Percentiles rank a stretch among this genome's conserved stretches.
Evolutionary conservation across 352 stramenopile species (phyloP).

Genomic region (Plasmopara halstedii): DNA sequence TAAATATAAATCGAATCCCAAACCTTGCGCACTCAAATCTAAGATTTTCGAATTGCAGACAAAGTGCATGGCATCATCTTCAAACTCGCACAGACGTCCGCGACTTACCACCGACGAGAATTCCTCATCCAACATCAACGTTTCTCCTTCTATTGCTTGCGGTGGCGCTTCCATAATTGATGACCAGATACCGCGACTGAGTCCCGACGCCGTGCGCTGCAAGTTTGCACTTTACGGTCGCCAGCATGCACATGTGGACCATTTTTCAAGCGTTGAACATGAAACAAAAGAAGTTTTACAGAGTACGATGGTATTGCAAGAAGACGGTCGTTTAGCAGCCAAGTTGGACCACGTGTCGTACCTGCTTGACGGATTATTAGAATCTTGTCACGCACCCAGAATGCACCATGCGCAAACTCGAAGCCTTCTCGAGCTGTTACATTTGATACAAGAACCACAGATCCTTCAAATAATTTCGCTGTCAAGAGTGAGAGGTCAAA

Average conservation of each 20-base stretch:
- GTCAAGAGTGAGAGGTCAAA: conserved; percentile 8
- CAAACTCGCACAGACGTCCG: too few species aligned
- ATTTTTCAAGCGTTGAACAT: conserved; percentile 6
- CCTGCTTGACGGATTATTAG: conserved; percentile 48
- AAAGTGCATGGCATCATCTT: too few species aligned
- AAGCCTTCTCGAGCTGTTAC: conserved; percentile 33
- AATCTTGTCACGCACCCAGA: not conserved
- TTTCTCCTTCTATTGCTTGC: not conserved
- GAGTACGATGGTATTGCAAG: conserved; percentile 51
- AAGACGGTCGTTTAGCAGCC: conserved; percentile 40
- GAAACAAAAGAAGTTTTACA: conserved; percentile 17
- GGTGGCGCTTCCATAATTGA: not conserved
- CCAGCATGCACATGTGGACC: conserved; percentile 30
- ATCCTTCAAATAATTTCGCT: conserved; percentile 33
- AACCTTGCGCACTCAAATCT: too few species aligned
- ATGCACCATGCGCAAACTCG: conserved; percentile 9
- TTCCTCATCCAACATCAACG: not conserved
- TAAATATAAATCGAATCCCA: too few species aligned
- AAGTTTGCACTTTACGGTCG: conserved; percentile 51
- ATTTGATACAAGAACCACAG: conserved; percentile 24
- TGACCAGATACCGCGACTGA: not conserved
- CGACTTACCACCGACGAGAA: too few species aligned
- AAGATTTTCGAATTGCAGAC: too few species aligned
- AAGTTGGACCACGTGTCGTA: conserved; percentile 53
- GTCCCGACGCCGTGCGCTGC: not conserved